These are phyloP conservation scores for Cutaneotrichosporon daszewskae DNA, from an alignment of 1,284 basidiomycete species.

Conservation along the genomic window DNA sequence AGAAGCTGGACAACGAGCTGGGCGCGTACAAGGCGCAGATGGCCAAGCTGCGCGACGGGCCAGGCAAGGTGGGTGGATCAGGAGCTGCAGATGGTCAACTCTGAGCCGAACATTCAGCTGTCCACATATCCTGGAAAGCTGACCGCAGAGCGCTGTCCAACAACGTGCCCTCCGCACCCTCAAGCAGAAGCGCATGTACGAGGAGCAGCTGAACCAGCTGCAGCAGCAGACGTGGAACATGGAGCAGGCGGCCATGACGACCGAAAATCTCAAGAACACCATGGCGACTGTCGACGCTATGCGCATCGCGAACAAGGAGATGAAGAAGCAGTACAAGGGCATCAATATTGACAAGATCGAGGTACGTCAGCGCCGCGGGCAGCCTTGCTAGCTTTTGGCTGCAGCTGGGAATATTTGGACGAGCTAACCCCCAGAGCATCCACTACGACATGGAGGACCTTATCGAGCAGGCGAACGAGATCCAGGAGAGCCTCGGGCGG, in stretches of 20 bases:
- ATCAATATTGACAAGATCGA: conserved; percentile 98
- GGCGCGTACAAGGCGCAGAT: conserved; percentile 92
- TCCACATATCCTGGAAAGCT: no score
- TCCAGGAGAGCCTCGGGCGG: conserved; percentile 87
- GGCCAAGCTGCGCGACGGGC: conserved; percentile 86
- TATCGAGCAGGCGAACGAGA: conserved; percentile 94
- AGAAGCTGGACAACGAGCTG: conserved; percentile 92
- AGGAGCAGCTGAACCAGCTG: conserved; percentile 82
- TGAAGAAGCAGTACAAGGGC: conserved; percentile 95
- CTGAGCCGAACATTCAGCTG: no score
- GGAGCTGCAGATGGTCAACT: no score
- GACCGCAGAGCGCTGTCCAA: conserved; percentile 73
- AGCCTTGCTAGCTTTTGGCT: no score
- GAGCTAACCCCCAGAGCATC: conserved; percentile 59
- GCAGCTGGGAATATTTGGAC: no score
- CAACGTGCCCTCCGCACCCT: conserved; percentile 89
- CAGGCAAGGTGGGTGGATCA: conserved; percentile 79
- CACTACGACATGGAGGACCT: conserved; percentile 98
- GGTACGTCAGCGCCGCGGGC: conserved; percentile 54
- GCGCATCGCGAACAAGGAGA: conserved; percentile 95
- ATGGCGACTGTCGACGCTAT: conserved; percentile 99
- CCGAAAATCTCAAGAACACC: conserved; percentile 95
- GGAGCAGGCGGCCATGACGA: conserved; percentile 92
- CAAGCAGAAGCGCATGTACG: conserved; percentile 93
- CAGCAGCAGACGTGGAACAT: conserved; percentile 98